Base-by-base conservation (phyloP, 1,284 basidiomycete species). In the Microbotryomycetes sp. region DNA sequence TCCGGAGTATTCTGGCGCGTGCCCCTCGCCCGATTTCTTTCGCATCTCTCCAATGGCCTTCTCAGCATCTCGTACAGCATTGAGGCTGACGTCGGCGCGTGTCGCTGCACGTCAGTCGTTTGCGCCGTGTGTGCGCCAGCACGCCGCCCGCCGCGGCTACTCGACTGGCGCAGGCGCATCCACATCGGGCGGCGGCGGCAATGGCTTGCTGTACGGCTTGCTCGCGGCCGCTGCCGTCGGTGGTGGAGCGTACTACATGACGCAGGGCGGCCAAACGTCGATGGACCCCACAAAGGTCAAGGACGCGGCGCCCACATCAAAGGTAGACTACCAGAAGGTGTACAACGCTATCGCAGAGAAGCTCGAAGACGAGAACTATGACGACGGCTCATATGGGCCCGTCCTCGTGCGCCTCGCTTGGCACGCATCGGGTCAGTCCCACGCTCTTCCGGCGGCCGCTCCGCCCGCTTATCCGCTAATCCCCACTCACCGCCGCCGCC, bases 321-420 rank as follows among this genome's bases (percentile, higher is more conserved):
- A 65, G 54, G 68, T 71, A 50, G 68, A 71, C 65, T 71, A 70
- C 57, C 66, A 69, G 53, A 56, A 59, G 47, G 89, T 94, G 23
- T 96, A 96, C 81, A 88, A 93, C 78, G 81, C 77, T 62, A 85
- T 96, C 74, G 86, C 87, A 27, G 84, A 87, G 27, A 82, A 84
- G 21, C 87, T 87, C 62, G 76, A 73, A 6, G 76, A 61, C 63
- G 82, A 78, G 45, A 81, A 82, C 45, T 93, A 94, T 76, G 91
- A 96, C 73, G 90, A 96, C 73, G 91, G 91, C 29, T 92, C 89
- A 9, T 91, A 88, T 70, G 92, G 86, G 21, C 92, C 92, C 48
- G 85, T 97, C 49, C 76, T 97, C 58, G 81, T 98, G 60, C 90
- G 94, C 75, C 85, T 97, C 59, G 93, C 92, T 28, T 97, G 93